Conservation (phyloP, 139 green algal species). For the Gonium pectorale region DNA sequence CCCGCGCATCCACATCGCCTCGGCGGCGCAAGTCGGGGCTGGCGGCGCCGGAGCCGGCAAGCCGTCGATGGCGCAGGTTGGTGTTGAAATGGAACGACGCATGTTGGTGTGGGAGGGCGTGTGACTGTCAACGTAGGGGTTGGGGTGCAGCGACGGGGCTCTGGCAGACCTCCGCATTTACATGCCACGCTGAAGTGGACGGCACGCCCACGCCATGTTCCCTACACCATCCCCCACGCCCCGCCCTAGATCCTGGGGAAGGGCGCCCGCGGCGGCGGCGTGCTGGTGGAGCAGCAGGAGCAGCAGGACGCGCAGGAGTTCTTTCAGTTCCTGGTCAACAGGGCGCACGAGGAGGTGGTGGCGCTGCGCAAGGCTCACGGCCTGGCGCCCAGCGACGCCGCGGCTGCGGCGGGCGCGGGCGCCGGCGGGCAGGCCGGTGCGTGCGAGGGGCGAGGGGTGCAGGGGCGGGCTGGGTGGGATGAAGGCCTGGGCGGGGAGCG, state of each 20-base stretch:
- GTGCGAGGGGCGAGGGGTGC: not conserved
- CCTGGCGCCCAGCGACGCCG: not conserved
- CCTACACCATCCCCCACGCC: too few relatives aligned
- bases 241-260: slow-evolving; percentile 28
- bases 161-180: too few relatives aligned
- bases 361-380: slow-evolving; percentile 49
- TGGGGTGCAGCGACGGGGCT: too few relatives aligned
- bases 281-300: slow-evolving; percentile 57
- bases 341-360: slow-evolving; percentile 78
- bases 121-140: not conserved
- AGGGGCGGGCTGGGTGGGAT: too few relatives aligned
- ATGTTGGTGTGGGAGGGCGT: not conserved
- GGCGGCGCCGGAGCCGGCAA: slow-evolving; percentile 18
- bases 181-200: too few relatives aligned
- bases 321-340: slow-evolving; percentile 80
- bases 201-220: too few relatives aligned
- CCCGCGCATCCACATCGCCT: slow-evolving; percentile 44
- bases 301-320: slow-evolving; percentile 92
- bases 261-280: not conserved
- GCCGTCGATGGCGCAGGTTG: slow-evolving; percentile 51
- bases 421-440: not conserved
- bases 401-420: not conserved
- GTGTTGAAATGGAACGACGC: too few relatives aligned
- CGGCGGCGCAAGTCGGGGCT: not conserved
- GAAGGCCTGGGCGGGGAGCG: too few relatives aligned